These are phyloP conservation scores for Colletotrichum truncatum DNA, from an alignment of 2,329 filamentous ascomycete genomes.

Conservation along the genomic window DNA sequence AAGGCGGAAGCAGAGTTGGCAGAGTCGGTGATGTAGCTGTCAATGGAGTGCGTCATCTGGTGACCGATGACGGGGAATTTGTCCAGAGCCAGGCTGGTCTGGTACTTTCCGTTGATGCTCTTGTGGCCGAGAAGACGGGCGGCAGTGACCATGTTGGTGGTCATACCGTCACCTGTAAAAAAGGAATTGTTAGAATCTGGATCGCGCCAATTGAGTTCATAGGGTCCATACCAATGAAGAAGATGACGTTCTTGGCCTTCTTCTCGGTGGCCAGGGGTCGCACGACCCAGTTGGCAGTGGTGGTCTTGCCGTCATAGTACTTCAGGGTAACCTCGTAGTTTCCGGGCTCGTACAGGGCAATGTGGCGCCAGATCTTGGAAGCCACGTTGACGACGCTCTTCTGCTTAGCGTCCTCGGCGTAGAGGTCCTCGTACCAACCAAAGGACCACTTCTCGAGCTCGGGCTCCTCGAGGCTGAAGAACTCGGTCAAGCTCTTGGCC, in stretches of 20 bases:
- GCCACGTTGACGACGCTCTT: constrained; percentile 82
- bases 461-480: constrained; percentile 81
- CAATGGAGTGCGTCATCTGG: constrained; percentile 89
- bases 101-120: constrained; percentile 85
- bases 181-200: background rate
- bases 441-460: constrained; percentile 84
- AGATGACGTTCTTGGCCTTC: constrained; percentile 84
- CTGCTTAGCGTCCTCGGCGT: constrained; percentile 75
- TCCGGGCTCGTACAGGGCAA: constrained; percentile 81
- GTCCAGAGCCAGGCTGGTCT: constrained; percentile 79
- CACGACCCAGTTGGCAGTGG: constrained; percentile 80
- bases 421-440: constrained; percentile 86
- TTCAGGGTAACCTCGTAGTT: constrained; percentile 79
- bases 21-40: constrained; percentile 86
- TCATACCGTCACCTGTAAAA: constrained; percentile 66
- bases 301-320: constrained; percentile 79
- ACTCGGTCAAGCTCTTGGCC: constrained; percentile 66
- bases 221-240: constrained; percentile 74
- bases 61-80: constrained; percentile 87
- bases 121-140: constrained; percentile 84
- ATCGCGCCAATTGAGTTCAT: background rate
- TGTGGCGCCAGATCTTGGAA: constrained; percentile 79
- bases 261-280: constrained; percentile 74
- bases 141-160: constrained; percentile 80
- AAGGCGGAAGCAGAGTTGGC: constrained; percentile 86